A percentile compares a stretch with the other conserved stretches of the same genome.
Evolutionary conservation across 345 rosid genomes (phyloP).

Genomic region (Heritiera fomes): DNA sequence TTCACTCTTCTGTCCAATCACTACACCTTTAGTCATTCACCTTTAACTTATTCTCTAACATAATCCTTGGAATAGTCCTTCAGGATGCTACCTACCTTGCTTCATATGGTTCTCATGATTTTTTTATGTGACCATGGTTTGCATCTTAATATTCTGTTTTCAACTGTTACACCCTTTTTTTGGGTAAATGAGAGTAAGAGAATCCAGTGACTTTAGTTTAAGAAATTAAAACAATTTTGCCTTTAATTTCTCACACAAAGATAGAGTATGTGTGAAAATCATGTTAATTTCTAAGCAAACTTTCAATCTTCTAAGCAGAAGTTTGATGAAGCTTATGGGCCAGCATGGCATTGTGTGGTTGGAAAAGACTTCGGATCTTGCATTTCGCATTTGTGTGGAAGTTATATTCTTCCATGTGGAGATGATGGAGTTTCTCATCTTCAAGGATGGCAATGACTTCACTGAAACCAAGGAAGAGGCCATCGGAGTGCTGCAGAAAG

Average conservation of each 20-base stretch:
- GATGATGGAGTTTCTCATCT: conserved; percentile 52
- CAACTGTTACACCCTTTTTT: background rate
- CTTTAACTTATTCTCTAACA: conserved; percentile 11
- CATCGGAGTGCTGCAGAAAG: conserved; percentile 35
- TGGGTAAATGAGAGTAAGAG: background rate
- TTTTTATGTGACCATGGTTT: background rate
- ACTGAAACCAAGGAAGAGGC: conserved; percentile 48
- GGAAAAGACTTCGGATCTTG: conserved; percentile 54
- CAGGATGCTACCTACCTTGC: conserved; percentile 9
- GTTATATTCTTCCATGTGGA: conserved; percentile 49
- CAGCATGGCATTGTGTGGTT: conserved; percentile 56
- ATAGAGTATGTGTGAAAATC: background rate
- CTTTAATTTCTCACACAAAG: background rate
- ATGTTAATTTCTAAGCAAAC: background rate
- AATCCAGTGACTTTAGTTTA: background rate
- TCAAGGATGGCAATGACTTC: conserved; percentile 51
- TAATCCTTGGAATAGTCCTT: background rate
- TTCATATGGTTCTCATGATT: conserved; percentile 9
- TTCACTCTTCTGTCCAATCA: conserved; percentile 11
- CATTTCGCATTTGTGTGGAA: conserved; percentile 49
- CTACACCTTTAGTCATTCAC: background rate
- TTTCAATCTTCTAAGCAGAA: conserved; percentile 30
- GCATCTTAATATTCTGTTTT: background rate
- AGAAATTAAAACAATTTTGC: background rate
- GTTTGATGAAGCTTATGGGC: conserved; percentile 48